Base-by-base conservation (phyloP, 192 early-diverging fungal species). In the Cladochytrium replicatum region DNA sequence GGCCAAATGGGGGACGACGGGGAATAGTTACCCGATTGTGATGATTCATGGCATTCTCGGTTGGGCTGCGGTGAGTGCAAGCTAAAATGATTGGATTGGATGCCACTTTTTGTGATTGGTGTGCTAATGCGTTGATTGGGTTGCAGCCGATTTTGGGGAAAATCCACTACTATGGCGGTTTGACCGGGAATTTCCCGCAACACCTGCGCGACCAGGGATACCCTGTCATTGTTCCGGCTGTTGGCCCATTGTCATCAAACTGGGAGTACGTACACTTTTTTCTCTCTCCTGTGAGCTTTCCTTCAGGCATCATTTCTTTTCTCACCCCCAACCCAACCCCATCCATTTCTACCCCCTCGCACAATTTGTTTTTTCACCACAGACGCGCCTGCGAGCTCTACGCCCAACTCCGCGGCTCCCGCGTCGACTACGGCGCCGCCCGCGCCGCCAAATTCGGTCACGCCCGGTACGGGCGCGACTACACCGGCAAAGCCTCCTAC, bases 311-410 rank as follows among this genome's bases (percentile, higher is more conserved):
- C 17, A 21, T 19, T 21, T 43, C 8, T 43, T 43, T 17, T 6
- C 8, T 43, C 24, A 17, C 42, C 17, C 17, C 15, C 8, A 21
- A 43, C 19, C n/a, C n/a, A n/a, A n/a, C n/a, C n/a, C n/a, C n/a
- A n/a, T n/a, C n/a, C n/a, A n/a, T n/a, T n/a, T n/a, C n/a, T n/a
- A n/a, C n/a, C n/a, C n/a, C n/a, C n/a, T n/a, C n/a, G n/a, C n/a
- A n/a, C n/a, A n/a, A n/a, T n/a, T n/a, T 43, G 19, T 21, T 23
- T 43, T 19, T 9, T n/a, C n/a, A n/a, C n/a, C n/a, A n/a, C n/a
- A 51, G 54, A 40, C 58, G 58, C 50, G 58, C 58, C 1, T 60
- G 58, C 44, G 58, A 60, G 31, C 43, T 52, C 5, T 60, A 46
- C 44, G 58, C 58, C 22, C 58, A 60, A 29, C 32, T 60, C 24